phyloP scores from a whole-genome alignment of 2,329 filamentous ascomycete genomes.

The Arthrobotrys iridis region DNA sequence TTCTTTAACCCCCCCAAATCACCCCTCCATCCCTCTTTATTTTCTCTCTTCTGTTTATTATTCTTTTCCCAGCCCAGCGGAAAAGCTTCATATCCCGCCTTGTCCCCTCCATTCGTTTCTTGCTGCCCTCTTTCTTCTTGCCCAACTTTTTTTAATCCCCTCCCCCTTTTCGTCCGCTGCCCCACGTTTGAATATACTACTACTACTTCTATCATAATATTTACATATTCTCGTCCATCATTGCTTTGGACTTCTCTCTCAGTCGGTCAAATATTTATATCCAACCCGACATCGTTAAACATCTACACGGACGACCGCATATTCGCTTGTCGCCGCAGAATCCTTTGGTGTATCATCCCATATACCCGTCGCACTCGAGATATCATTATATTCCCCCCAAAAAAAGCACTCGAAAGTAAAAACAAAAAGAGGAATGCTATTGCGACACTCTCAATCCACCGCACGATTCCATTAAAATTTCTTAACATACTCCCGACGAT shows the following conservation, averaged over 20 bases:
- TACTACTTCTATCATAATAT: conserved; percentile 54
- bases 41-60: conserved; percentile 58
- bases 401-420: conserved; percentile 55
- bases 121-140: conserved; percentile 52
- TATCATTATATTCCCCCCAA: conserved; percentile 61
- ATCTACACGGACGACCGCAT: conserved; percentile 44
- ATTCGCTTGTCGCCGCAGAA: conserved; percentile 49
- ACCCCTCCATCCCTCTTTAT: conserved; percentile 59
- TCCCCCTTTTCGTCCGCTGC: conserved; percentile 59
- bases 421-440: conserved; percentile 49
- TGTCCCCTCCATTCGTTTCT: conserved; percentile 57
- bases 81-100: conserved; percentile 57
- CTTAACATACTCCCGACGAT: conserved; percentile 55
- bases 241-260: conserved; percentile 19
- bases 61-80: conserved; percentile 56
- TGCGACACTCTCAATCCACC: conserved; percentile 42
- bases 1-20: conserved; percentile 59
- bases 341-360: conserved; percentile 46
- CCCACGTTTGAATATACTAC: conserved; percentile 58
- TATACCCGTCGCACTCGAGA: conserved; percentile 58
- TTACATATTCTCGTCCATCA: conserved; percentile 57
- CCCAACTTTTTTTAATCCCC: conserved; percentile 58
- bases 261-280: conserved; percentile 57
- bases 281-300: conserved; percentile 56
- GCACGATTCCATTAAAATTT: conserved; percentile 11